Percentiles rank a stretch among this genome's conserved stretches.
These are phyloP conservation scores for Aspergillus sp. DNA, from an alignment of 2,329 filamentous ascomycete genomes.

Conservation along the genomic window DNA sequence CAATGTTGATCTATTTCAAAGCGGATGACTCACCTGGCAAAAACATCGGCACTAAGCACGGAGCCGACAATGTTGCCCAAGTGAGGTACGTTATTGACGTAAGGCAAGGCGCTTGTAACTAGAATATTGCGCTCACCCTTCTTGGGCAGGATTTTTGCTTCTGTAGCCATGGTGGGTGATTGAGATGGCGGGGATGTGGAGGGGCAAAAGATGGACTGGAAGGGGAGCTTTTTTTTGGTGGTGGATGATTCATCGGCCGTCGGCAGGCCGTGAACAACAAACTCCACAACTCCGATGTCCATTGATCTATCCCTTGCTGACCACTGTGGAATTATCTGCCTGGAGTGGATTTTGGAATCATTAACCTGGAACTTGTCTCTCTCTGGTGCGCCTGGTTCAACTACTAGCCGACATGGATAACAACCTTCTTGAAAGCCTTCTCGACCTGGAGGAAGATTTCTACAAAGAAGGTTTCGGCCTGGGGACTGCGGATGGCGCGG, in stretches of 20 bases:
- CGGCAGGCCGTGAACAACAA: background rate
- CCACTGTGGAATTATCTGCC: background rate
- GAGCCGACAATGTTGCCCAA: conserved; percentile 86
- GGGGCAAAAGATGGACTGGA: conserved; percentile 11
- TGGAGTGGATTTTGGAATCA: conserved; percentile 17
- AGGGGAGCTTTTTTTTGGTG: conserved; percentile 13
- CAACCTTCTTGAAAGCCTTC: conserved; percentile 57
- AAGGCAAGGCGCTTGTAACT: conserved; percentile 87
- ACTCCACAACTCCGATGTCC: conserved; percentile 55
- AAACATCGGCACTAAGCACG: conserved; percentile 87
- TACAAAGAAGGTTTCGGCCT: conserved; percentile 79
- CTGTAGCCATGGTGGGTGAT: conserved; percentile 28
- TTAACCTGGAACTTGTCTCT: background rate
- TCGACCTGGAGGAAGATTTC: conserved; percentile 66
- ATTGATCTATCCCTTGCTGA: conserved; percentile 52
- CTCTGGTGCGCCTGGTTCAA: background rate
- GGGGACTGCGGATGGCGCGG: conserved; percentile 72
- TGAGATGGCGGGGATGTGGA: conserved; percentile 18
- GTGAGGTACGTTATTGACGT: conserved; percentile 78
- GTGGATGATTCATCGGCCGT: conserved; percentile 21
- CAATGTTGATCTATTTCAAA: conserved; percentile 62
- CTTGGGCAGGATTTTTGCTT: conserved; percentile 57
- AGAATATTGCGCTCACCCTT: conserved; percentile 82
- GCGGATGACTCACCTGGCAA: conserved; percentile 50
- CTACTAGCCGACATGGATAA: conserved; percentile 34